Conservation (phyloP, 176 grass and related monocot species). For the Avena sativa region DNA sequence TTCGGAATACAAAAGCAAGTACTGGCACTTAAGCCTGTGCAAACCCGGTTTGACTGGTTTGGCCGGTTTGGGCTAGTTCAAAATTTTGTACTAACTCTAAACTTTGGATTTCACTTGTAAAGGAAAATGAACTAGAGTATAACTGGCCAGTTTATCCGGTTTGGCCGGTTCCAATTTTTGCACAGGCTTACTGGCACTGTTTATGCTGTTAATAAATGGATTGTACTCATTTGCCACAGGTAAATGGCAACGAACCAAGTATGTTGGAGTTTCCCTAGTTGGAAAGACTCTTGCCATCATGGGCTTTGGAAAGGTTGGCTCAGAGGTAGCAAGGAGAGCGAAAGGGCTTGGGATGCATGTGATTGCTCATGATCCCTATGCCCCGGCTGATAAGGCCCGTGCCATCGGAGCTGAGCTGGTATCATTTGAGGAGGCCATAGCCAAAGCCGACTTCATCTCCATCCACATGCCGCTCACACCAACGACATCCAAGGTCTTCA, state of each 20-base stretch:
- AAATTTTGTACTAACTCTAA: too few relatives aligned
- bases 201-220: not conserved
- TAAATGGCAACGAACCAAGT: slow-evolving; percentile 91
- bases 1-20: not conserved
- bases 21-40: not conserved
- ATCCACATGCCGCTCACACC: slow-evolving; percentile 92
- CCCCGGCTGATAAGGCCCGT: slow-evolving; percentile 75
- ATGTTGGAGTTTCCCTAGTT: slow-evolving; percentile 90
- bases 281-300: slow-evolving; percentile 89
- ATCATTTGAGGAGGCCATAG: slow-evolving; percentile 85
- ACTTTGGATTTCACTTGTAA: too few relatives aligned
- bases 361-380: slow-evolving; percentile 93
- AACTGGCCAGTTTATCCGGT: too few relatives aligned
- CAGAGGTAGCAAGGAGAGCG: slow-evolving; percentile 86
- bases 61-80: too few relatives aligned
- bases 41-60: too few relatives aligned
- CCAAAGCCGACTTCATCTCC: slow-evolving; percentile 90
- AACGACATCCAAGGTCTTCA: slow-evolving; percentile 79
- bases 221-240: slow-evolving; percentile 50
- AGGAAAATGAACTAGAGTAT: too few relatives aligned
- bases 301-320: slow-evolving; percentile 98
- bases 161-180: too few relatives aligned
- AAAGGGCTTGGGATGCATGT: slow-evolving; percentile 94
- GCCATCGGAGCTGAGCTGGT: slow-evolving; percentile 89
- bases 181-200: too few relatives aligned